Base-by-base conservation (phyloP, 2,329 filamentous ascomycete species). In the Acrocalymma vagum region DNA sequence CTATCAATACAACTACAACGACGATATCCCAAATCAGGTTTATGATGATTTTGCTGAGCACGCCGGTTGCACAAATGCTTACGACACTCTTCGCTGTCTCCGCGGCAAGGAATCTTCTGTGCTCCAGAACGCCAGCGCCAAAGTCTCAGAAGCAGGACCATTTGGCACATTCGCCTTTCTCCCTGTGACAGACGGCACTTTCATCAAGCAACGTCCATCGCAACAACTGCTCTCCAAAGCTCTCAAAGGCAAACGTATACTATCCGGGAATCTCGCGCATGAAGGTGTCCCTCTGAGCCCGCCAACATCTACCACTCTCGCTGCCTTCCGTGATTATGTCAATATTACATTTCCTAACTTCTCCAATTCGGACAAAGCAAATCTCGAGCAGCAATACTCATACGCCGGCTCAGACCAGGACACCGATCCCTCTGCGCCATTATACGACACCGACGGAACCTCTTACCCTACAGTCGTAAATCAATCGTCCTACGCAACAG, bases 111-210 rank as follows among this genome's bases (percentile, higher is more conserved):
- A 64, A 24, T 54, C 59, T 8, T 29, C 45, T 3, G 43, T 58
- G 9, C 50, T 65, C 0, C 65, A 63, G 28, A 62, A 59, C 14
- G 65, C 60, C 35, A 62, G 57, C 41, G 52, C 49, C 29, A 56
- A 53, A 29, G 61, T 65, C 32, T 66, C 58, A 5, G 58, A 62
- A 53, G 58, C 63, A 16, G 54, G 63, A 7, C 55, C 58, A 6
- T 73, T 70, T 34, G 72, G 72, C 4, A 67, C 65, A n/a, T 73
- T 70, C 41, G 70, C 69, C 29, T 75, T 67, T 39, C 54, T 69
- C 5, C 72, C 72, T 1, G 67, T 72, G 3, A 70, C 72, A 1
- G 72, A 74, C 42, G 70, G 69, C 9, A 53, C 58, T 1, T 69
- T 72, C 39, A 62, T 75, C 17, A 56, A 62, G 21, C 59, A 71